These are phyloP conservation scores for Psophocarpus tetragonolobus DNA, from an alignment of 306 rosid species.

Conservation along the genomic window DNA sequence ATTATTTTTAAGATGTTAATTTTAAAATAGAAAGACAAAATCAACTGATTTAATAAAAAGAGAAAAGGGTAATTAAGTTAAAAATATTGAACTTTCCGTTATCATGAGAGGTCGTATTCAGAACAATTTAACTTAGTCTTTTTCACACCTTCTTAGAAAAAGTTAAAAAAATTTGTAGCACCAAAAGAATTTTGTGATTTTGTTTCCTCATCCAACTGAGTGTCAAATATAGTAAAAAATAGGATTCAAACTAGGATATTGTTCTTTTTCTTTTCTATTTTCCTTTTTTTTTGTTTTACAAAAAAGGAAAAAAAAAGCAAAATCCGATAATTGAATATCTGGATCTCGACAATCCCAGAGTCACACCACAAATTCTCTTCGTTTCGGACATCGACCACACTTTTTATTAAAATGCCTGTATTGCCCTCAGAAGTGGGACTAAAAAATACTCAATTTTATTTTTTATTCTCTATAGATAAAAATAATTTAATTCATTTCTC, in stretches of 20 bases:
- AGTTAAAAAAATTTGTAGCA: background rate
- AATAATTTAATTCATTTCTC: too few relatives aligned
- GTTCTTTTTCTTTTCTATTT: background rate
- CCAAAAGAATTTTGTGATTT: background rate
- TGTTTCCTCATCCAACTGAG: conserved; percentile 12
- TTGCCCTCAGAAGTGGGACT: background rate
- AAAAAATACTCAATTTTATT: too few relatives aligned
- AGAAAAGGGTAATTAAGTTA: background rate
- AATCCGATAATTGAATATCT: conserved; percentile 18
- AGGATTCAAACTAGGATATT: background rate
- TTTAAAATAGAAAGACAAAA: background rate
- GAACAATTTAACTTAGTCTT: background rate
- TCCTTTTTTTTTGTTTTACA: background rate
- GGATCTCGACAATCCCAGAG: conserved; percentile 6
- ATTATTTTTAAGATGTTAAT: too few relatives aligned
- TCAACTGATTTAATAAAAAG: background rate
- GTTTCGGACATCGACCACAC: background rate
- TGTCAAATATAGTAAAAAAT: background rate
- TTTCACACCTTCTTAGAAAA: background rate
- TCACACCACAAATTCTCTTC: background rate
- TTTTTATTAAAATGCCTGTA: background rate
- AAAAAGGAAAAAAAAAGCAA: background rate
- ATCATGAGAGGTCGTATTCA: background rate
- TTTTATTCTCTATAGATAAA: too few relatives aligned
- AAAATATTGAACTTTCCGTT: too few relatives aligned